Conservation (phyloP, 1,284 basidiomycete genomes). For the Ganoderma meredithae region DNA sequence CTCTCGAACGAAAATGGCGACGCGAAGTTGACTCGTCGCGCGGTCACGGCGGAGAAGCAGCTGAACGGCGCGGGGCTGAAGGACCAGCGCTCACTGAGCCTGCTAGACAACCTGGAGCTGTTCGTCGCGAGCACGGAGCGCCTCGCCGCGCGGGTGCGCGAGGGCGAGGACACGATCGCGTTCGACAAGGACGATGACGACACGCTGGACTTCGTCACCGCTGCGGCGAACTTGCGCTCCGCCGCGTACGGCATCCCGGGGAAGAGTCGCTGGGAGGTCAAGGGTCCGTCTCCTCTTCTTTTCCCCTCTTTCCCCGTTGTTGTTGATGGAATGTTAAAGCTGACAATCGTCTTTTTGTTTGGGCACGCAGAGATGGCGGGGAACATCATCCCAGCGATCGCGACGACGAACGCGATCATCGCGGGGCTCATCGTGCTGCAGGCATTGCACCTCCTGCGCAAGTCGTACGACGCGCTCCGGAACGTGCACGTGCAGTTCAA, state of each 20-base stretch:
- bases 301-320: neutral
- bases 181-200: constrained; percentile 99
- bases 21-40: constrained; percentile 28
- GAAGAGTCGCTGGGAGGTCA: constrained; percentile 96
- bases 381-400: constrained; percentile 99
- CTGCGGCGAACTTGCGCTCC: constrained; percentile 92
- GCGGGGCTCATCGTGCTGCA: constrained; percentile 95
- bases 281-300: constrained; percentile 62
- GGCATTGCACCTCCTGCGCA: constrained; percentile 83
- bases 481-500: constrained; percentile 83
- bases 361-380: constrained; percentile 91
- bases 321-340: neutral
- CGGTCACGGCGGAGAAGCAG: constrained; percentile 38
- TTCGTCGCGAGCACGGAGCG: constrained; percentile 86
- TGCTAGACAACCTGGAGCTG: constrained; percentile 83
- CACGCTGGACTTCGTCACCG: constrained; percentile 95
- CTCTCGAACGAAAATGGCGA: constrained; percentile 33
- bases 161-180: constrained; percentile 79
- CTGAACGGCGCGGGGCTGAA: constrained; percentile 59
- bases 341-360: neutral
- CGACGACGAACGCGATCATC: constrained; percentile 98
- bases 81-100: constrained; percentile 79
- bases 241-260: constrained; percentile 88
- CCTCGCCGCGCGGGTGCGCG: constrained; percentile 76
- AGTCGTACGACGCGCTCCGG: constrained; percentile 63